Conservation (phyloP, 345 rosid genomes). For the Litchi chinensis region DNA sequence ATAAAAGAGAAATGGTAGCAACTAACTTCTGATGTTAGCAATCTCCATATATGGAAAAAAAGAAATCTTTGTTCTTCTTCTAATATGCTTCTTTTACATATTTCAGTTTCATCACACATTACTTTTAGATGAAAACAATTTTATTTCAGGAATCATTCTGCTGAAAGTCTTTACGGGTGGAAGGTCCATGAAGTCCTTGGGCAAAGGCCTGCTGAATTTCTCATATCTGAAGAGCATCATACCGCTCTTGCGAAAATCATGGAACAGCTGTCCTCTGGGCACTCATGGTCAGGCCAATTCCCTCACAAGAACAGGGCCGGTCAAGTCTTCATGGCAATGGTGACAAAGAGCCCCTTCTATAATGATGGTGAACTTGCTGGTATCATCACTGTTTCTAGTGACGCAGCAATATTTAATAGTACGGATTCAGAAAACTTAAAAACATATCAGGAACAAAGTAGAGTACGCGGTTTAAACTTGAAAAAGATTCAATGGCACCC, state of each 20-base stretch:
- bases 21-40: too few relatives aligned
- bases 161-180: constrained; percentile 86
- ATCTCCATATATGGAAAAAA: too few relatives aligned
- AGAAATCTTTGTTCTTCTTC: not conserved
- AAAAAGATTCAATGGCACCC: constrained; percentile 65
- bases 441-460: constrained; percentile 35
- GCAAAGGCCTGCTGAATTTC: constrained; percentile 47
- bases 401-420: constrained; percentile 55
- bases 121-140: not conserved
- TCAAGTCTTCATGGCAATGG: constrained; percentile 65
- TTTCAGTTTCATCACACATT: constrained; percentile 5
- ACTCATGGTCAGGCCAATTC: constrained; percentile 86
- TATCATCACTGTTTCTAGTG: constrained; percentile 72
- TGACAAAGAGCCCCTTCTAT: constrained; percentile 67
- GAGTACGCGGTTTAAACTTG: constrained; percentile 38
- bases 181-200: constrained; percentile 68
- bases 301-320: constrained; percentile 76
- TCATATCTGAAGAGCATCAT: constrained; percentile 59
- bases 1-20: too few relatives aligned
- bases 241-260: constrained; percentile 42
- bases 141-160: constrained; percentile 73
- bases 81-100: not conserved
- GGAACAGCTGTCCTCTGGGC: constrained; percentile 50
- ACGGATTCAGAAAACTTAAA: constrained; percentile 38
- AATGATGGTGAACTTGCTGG: constrained; percentile 71